phyloP scores from a whole-genome alignment of 306 rosid species.

The Pterocarpus santalinus region DNA sequence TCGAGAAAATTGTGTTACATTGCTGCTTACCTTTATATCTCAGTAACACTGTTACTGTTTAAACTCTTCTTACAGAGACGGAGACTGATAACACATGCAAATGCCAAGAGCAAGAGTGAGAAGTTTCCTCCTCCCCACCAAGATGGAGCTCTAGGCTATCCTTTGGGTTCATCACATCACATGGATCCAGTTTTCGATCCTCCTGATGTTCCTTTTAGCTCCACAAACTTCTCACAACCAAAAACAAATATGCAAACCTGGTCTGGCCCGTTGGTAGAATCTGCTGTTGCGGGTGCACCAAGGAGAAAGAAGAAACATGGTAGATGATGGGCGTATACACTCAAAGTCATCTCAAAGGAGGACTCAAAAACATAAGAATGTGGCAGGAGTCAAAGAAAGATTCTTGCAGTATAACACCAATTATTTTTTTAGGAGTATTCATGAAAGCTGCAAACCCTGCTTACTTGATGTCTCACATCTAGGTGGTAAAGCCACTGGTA shows the following conservation, averaged over 20 bases:
- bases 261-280: conserved; percentile 93
- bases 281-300: conserved; percentile 69
- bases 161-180: conserved; percentile 89
- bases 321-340: conserved; percentile 66
- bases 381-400: conserved; percentile 44
- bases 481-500: conserved; percentile 60
- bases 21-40: conserved; percentile 15
- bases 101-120: conserved; percentile 99
- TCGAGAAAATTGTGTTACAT: conserved; percentile 2
- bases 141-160: conserved; percentile 94
- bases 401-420: conserved; percentile 54
- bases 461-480: conserved; percentile 46
- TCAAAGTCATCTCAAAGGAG: conserved; percentile 65
- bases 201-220: conserved; percentile 90
- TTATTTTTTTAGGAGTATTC: conserved; percentile 57
- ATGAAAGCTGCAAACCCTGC: conserved; percentile 65
- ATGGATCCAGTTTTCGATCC: conserved; percentile 89
- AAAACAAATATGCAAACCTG: conserved; percentile 85
- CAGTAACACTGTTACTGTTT: conserved; percentile 29
- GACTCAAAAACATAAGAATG: conserved; percentile 57
- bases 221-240: conserved; percentile 82
- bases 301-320: conserved; percentile 82
- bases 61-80: conserved; percentile 69
- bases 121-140: conserved; percentile 99
- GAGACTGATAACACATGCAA: conserved; percentile 88